Conservation (phyloP, 1,284 basidiomycete genomes). For the Cryptococcus amylolentus region DNA sequence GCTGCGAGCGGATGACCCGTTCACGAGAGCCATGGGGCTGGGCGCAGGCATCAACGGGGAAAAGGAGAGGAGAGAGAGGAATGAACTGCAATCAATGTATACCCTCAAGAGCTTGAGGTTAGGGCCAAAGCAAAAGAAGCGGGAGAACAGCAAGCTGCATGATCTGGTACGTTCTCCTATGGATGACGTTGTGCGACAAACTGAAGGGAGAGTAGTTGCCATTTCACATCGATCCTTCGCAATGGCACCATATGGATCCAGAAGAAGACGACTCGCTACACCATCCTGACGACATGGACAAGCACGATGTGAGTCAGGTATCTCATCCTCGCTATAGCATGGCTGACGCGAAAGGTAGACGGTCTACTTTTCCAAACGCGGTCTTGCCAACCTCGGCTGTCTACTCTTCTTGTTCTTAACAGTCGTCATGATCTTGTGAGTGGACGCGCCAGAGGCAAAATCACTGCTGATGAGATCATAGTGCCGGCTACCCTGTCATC, state of each 20-base stretch:
- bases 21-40: not conserved
- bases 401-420: constrained; percentile 25
- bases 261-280: constrained; percentile 49
- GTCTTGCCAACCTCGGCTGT: constrained; percentile 40
- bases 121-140: not conserved
- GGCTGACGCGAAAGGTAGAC: not conserved
- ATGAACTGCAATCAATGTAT: not conserved
- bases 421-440: constrained; percentile 29
- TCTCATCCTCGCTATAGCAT: not conserved
- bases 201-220: constrained; percentile 18
- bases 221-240: constrained; percentile 30
- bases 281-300: constrained; percentile 31
- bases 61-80: not conserved
- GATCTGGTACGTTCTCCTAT: not conserved
- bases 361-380: constrained; percentile 12
- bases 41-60: not conserved
- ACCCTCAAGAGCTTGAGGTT: not conserved
- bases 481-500: constrained; percentile 54
- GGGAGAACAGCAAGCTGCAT: not conserved
- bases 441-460: not conserved
- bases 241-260: constrained; percentile 33
- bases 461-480: not conserved
- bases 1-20: not conserved
- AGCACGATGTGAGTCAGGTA: constrained; percentile 13
- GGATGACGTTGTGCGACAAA: not conserved